Evolutionary conservation across 2,329 filamentous ascomycete genomes (phyloP).

Genomic region (Ustulina deusta): DNA sequence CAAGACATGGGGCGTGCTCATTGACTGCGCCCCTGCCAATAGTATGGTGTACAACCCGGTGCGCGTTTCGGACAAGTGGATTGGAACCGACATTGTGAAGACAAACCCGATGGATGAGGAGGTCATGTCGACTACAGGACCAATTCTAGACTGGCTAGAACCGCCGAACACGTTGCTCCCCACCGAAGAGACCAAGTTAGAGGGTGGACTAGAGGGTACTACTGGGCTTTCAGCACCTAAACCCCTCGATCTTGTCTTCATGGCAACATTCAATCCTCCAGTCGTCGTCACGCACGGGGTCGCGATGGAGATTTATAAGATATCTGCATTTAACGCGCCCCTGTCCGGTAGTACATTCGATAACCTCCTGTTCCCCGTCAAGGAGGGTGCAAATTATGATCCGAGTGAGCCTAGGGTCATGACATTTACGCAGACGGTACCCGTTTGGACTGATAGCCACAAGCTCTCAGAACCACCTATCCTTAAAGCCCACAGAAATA

Average conservation of each 20-base stretch:
- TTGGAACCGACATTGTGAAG: conserved; percentile 75
- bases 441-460: conserved; percentile 52
- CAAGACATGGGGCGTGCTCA: conserved; percentile 73
- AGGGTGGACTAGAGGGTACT: conserved; percentile 63
- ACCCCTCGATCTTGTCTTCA: conserved; percentile 79
- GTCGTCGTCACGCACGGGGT: conserved; percentile 75
- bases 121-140: conserved; percentile 52
- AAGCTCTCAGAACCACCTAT: conserved; percentile 47
- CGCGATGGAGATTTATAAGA: conserved; percentile 71
- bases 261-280: conserved; percentile 79
- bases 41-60: conserved; percentile 66
- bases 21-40: conserved; percentile 69
- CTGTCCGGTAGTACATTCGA: conserved; percentile 66
- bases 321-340: conserved; percentile 62
- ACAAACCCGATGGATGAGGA: conserved; percentile 60
- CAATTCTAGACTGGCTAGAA: conserved; percentile 77
- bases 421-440: conserved; percentile 60
- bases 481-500: conserved; percentile 64
- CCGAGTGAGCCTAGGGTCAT: conserved; percentile 70
- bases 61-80: conserved; percentile 79
- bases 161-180: conserved; percentile 72
- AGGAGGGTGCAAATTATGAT: conserved; percentile 62
- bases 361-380: conserved; percentile 67
- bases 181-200: conserved; percentile 61
- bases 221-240: conserved; percentile 60